Evolutionary conservation across 306 rosid genomes (phyloP).

Genomic region (Cucumis cinereus): DNA sequence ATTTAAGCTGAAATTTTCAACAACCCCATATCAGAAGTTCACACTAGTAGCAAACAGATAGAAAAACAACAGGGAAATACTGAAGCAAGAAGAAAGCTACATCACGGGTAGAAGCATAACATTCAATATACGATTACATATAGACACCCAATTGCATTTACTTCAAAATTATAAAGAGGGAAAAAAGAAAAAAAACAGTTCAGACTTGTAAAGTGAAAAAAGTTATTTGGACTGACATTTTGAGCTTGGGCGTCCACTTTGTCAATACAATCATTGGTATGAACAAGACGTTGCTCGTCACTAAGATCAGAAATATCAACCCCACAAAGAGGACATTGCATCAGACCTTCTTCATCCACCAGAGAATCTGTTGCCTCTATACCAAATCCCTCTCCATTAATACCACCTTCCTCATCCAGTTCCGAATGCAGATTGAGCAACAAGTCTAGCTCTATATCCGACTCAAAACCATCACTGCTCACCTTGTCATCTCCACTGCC

Average conservation of each 20-base stretch:
- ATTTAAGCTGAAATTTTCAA: neutral
- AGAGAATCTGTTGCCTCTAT: conserved; percentile 10
- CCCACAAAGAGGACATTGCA: conserved; percentile 64
- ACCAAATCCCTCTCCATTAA: neutral
- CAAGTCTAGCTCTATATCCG: conserved; percentile 34
- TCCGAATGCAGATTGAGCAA: conserved; percentile 39
- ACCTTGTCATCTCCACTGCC: neutral
- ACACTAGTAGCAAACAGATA: neutral
- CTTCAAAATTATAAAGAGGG: neutral
- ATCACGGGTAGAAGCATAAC: neutral
- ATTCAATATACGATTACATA: neutral
- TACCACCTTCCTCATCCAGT: conserved; percentile 16
- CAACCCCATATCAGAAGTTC: neutral
- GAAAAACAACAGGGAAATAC: neutral
- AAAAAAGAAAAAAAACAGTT: neutral
- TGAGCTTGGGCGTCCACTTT: conserved; percentile 22
- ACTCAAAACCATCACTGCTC: conserved; percentile 12
- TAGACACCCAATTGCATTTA: neutral
- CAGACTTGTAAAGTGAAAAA: neutral
- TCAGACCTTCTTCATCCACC: conserved; percentile 13
- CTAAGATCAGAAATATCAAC: conserved; percentile 55
- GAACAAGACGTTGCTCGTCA: conserved; percentile 43
- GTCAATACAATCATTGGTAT: conserved; percentile 68
- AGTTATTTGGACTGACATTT: conserved; percentile 26
- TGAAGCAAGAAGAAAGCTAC: neutral